Conservation (phyloP, 2,329 filamentous ascomycete species). For the Fusarium udum region DNA sequence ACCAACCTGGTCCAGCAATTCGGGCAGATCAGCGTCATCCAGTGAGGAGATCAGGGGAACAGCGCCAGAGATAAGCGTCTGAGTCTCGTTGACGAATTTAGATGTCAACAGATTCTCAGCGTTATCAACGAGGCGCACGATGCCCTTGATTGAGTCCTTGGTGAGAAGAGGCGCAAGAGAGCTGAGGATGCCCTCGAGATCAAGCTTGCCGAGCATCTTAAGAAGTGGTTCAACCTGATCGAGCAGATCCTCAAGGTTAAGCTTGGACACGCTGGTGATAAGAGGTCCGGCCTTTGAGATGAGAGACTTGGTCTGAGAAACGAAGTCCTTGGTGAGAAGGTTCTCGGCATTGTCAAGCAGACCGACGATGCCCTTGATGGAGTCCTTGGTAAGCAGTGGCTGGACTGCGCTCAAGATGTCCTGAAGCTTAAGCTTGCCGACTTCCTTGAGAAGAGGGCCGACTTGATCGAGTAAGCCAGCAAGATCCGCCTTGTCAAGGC, state of each 20-base stretch:
- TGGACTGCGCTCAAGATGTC: conserved; percentile 42
- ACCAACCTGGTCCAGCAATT: conserved; percentile 40
- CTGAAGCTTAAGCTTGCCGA: conserved; percentile 46
- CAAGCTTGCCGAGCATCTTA: conserved; percentile 44
- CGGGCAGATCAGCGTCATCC: conserved; percentile 38
- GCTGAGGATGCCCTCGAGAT: conserved; percentile 44
- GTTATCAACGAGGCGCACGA: conserved; percentile 46
- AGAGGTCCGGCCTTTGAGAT: conserved; percentile 46
- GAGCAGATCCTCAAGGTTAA: conserved; percentile 47
- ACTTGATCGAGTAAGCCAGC: conserved; percentile 47
- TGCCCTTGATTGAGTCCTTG: conserved; percentile 42
- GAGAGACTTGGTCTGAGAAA: conserved; percentile 40
- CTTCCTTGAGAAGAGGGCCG: conserved; percentile 46
- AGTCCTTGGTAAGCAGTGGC: conserved; percentile 46
- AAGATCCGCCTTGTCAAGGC: conserved; percentile 47
- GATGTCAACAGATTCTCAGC: conserved; percentile 43
- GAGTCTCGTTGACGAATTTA: conserved; percentile 44
- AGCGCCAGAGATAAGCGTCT: conserved; percentile 43
- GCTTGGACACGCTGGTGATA: conserved; percentile 45
- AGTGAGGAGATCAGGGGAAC: conserved; percentile 38
- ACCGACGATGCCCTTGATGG: conserved; percentile 47
- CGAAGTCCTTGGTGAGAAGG: conserved; percentile 44
- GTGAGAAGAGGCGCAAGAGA: conserved; percentile 44
- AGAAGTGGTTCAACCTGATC: conserved; percentile 50
- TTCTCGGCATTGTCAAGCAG: conserved; percentile 47